Evolutionary conservation across 1,284 basidiomycete species (phyloP), one percentile per base, ranked within the genome.

Genomic region (Melampsora abietis-canadensis): DNA sequence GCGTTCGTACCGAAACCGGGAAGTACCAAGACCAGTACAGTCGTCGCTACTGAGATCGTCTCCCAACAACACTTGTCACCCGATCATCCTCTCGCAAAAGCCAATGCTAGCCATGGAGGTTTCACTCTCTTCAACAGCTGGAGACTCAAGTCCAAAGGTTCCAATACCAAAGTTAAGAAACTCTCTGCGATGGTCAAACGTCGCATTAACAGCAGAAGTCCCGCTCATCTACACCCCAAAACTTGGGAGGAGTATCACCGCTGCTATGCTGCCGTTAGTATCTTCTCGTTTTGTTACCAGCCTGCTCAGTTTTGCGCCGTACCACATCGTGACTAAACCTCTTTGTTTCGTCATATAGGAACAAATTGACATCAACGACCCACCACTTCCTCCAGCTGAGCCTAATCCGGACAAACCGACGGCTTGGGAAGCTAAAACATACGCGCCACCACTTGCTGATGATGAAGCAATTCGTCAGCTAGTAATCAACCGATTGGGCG

Each of bases 231-330:
- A 59, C 60, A 78, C 40, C 78, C 79, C 0, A 72, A 77, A 44
- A 78, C 78, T 8, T 79, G 78, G 80, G 76, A 70, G 14, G 79
- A 80, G 40, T 80, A 77, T 66, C 57, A 70, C 19, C 65, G 64
- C 19, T 76, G 75, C 1, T 79, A 80, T 75, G 77, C 75, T 1
- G 76, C 75, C 19, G 79, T 78, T 61, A 64, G 78, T 76, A 19
- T 73, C 2, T 40, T n/a, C 31, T 51, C 27, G 10, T 12, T 54
- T n/a, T 54, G 34, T 37, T 10, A 37, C 34, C 10, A 10, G 5
- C 5, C 34, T 37, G 34, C 34, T 6, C 6, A 37, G 34, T 6
- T 2, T 37, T 10, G 34, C 2, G 34, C 34, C 34, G 34, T 4
- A 37, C 10, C 34, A 37, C 0, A 37, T 6, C 34, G 10, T 5